Evolutionary conservation across 1,139 yeast genomes (phyloP).

Genomic region (Magnusiomyces paraingens): DNA sequence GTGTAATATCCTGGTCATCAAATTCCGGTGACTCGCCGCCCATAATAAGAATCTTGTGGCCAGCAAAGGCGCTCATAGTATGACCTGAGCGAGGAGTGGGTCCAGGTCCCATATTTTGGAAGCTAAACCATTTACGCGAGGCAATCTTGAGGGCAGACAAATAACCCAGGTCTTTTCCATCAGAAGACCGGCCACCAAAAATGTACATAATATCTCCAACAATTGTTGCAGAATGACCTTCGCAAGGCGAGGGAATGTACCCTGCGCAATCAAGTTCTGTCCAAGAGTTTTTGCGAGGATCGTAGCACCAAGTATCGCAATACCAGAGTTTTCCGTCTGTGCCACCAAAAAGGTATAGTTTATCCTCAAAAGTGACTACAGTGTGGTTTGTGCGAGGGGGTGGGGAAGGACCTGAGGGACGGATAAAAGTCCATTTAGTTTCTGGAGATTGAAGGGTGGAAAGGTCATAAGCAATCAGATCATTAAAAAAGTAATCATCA

Average conservation of each 20-base stretch:
- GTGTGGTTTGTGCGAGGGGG: constrained; percentile 93
- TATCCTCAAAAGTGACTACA: constrained; percentile 72
- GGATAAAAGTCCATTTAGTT: constrained; percentile 76
- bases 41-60: constrained; percentile 70
- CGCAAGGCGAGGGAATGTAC: constrained; percentile 73
- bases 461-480: constrained; percentile 78
- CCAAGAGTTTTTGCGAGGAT: constrained; percentile 68
- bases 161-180: constrained; percentile 63
- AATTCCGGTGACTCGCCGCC: constrained; percentile 64
- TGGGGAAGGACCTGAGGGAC: constrained; percentile 45
- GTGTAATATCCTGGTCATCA: constrained; percentile 18
- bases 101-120: constrained; percentile 47
- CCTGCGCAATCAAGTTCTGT: constrained; percentile 44
- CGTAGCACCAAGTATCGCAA: constrained; percentile 78
- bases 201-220: constrained; percentile 76
- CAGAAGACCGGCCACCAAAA: constrained; percentile 82
- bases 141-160: constrained; percentile 73
- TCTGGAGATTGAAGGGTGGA: constrained; percentile 80
- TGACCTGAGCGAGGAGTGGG: constrained; percentile 96
- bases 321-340: constrained; percentile 71
- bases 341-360: constrained; percentile 90
- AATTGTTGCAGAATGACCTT: constrained; percentile 83
- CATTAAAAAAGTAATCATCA: constrained; percentile 81
- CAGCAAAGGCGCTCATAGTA: constrained; percentile 66
- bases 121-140: constrained; percentile 65